Base-by-base conservation (phyloP, 768 basidiomycete species). In the Pholiota microspora region DNA sequence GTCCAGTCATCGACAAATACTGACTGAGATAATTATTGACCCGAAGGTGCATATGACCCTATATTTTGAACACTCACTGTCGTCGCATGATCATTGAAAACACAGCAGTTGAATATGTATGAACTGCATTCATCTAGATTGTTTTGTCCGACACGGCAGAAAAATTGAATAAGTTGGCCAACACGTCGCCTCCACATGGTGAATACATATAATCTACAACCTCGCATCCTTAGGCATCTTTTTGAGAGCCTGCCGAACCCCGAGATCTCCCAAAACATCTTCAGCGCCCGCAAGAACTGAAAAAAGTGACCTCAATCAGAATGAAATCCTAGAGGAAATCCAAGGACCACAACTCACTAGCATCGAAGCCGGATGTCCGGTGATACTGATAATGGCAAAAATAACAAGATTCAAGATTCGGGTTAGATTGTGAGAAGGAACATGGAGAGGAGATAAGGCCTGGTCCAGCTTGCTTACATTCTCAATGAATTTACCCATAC, bases 401-500 rank as follows among this genome's bases (percentile, higher is more conserved):
- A 42, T 42, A 42, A 42, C 40, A 12, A 42, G 16, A n/a, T n/a
- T n/a, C 40, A 42, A 16, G 23, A 2, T 10, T 23, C 7, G 2
- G 9, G 40, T 42, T 42, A 42, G 21, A 42, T 42, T 42, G 40
- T 16, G 42, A 31, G 18, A 46, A 36, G 32, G 44, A 38, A 29
- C n/a, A n/a, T 38, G 23, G 35, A 53, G 49, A 60, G 44, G 56
- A 40, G 21, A 24, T 42, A 21, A n/a, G 16, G 18, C 34, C 45
- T 47, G 28, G 27, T 27, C 36, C 32, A 21, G 42, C 7, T 38
- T 46, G 73, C 84, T 46, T 64, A 89, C 89, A 58, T 89, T 91
- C 69, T 94, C 92, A 54, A 93, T 80, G 40, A 85, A 69, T 69
- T 82, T 86, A 56, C 93, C 93, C 90, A 94, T 91, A 7, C 94